Evolutionary conservation across 306 rosid genomes (phyloP).

Genomic region (Gynostemma pentaphyllum): DNA sequence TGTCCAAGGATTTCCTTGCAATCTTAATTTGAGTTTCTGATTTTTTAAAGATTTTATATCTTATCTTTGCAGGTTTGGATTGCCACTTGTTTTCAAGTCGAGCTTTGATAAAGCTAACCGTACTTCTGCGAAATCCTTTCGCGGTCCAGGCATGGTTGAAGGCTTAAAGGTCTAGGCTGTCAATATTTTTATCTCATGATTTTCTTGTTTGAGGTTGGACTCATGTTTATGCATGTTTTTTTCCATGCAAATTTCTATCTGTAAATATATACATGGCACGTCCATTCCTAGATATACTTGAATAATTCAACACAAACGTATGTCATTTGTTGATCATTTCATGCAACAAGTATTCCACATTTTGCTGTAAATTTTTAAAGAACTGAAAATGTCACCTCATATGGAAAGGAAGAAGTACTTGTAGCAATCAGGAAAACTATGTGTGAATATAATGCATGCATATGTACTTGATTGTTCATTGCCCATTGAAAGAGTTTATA

Average conservation of each 20-base stretch:
- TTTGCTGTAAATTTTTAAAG: not conserved
- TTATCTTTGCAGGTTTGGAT: slow-evolving; percentile 57
- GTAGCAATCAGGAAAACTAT: not conserved
- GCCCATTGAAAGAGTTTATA: not conserved
- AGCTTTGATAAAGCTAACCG: slow-evolving; percentile 97
- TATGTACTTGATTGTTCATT: not conserved
- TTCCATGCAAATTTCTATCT: not conserved
- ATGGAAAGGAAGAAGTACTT: not conserved
- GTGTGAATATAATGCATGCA: not conserved
- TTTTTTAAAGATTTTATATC: not conserved
- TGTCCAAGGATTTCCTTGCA: not conserved
- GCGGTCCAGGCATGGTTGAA: slow-evolving; percentile 86
- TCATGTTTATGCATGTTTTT: slow-evolving; percentile 15
- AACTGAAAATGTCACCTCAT: not conserved
- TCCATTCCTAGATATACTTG: not conserved
- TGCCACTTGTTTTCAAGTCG: slow-evolving; percentile 88
- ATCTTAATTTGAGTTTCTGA: not conserved
- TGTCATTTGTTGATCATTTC: not conserved
- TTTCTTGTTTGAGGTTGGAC: slow-evolving; percentile 8
- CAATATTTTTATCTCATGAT: slow-evolving; percentile 8
- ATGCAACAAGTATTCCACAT: not conserved
- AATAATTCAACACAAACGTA: not conserved
- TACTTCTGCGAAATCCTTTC: slow-evolving; percentile 89
- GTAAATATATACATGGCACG: not conserved
- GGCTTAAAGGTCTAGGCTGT: slow-evolving; percentile 61